Base-by-base conservation (phyloP, 1,139 yeast genomes). In the Hemisphaericaspora subhashii region DNA sequence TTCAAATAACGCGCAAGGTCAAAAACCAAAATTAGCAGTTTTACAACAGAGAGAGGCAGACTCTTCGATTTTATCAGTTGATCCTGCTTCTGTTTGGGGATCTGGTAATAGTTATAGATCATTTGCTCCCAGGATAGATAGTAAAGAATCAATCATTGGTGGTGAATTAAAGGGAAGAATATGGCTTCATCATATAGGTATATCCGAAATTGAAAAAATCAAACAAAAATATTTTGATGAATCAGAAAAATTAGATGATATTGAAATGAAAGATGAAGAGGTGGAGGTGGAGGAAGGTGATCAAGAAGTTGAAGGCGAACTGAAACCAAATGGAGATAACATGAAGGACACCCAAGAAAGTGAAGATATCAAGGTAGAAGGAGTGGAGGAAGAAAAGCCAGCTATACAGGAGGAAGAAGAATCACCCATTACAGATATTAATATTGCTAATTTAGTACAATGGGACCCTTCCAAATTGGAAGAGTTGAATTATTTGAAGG, bases 111-210 rank as follows among this genome's bases (percentile, higher is more conserved):
- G 74, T 8, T 78, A 74, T 44, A 73, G 75, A 41, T 77, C 88
- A 10, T 90, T 88, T 74, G 95, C 94, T 0, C 98, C 97, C 3
- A 59, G 73, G 1, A 63, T 73, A 31, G 96, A 89, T 57, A 88
- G 86, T 59, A 74, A 77, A 32, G 81, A 80, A 20, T 72, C 86
- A 2, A 83, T 87, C 7, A 68, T 88, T 6, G 77, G 84, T 17
- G 77, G 77, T 16, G 74, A 74, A 11, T 76, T 81, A 43, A 83
- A 84, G 44, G 81, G 84, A 1, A 68, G 79, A 17, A 77, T 86
- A 7, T 90, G 97, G 96, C 72, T 81, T 42, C 87, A 84, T 50
- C 88, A 81, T 55, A 68, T 83, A 34, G 94, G 94, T 0, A 71
- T 72, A 38, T 66, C 68, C 35, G 71, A 78, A 40, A 60, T 81